These are phyloP conservation scores for Cytospora piceicola DNA, from an alignment of 2,329 filamentous ascomycete species.

Conservation along the genomic window DNA sequence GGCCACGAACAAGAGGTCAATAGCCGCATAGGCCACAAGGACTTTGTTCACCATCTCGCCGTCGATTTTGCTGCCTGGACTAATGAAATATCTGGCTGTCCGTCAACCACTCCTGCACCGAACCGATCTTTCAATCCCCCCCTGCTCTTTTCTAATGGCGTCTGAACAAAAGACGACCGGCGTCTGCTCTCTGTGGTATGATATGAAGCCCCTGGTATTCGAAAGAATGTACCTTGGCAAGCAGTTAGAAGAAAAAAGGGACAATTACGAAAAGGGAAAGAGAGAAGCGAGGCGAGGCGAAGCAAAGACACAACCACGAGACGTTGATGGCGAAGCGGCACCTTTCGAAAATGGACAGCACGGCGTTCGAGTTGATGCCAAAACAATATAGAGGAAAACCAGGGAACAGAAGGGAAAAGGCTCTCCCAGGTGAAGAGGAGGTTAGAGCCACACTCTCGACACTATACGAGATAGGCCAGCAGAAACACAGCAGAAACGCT, in stretches of 20 bases:
- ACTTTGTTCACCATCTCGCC: conserved; percentile 58
- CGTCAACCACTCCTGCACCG: conserved; percentile 29
- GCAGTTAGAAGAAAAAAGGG: no score
- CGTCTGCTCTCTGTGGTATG: conserved; percentile 38
- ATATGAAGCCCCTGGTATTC: conserved; percentile 1
- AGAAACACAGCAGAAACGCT: conserved; percentile 31
- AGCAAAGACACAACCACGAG: conserved; percentile 22
- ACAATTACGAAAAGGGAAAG: conserved; percentile 11
- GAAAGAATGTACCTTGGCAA: conserved; percentile 19
- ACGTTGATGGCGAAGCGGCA: conserved; percentile 11
- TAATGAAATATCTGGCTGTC: conserved; percentile 31
- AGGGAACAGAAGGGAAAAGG: conserved; percentile 7
- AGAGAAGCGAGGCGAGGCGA: no score
- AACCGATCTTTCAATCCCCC: conserved; percentile 18
- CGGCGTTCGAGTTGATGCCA: conserved; percentile 23
- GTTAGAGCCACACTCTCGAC: conserved; percentile 7
- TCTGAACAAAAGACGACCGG: conserved; percentile 42
- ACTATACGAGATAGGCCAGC: conserved; percentile 25
- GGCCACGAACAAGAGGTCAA: conserved; percentile 56
- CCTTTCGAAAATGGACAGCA: conserved; percentile 13
- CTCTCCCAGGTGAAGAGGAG: not conserved
- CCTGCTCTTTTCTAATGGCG: conserved; percentile 25
- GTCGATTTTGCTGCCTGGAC: conserved; percentile 34
- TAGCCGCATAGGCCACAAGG: conserved; percentile 52
- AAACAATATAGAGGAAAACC: conserved; percentile 26